Percentiles rank a stretch among this genome's conserved stretches.
Evolutionary conservation across 352 stramenopile genomes (phyloP).

Genomic region (Phytophthora chlamydospora): DNA sequence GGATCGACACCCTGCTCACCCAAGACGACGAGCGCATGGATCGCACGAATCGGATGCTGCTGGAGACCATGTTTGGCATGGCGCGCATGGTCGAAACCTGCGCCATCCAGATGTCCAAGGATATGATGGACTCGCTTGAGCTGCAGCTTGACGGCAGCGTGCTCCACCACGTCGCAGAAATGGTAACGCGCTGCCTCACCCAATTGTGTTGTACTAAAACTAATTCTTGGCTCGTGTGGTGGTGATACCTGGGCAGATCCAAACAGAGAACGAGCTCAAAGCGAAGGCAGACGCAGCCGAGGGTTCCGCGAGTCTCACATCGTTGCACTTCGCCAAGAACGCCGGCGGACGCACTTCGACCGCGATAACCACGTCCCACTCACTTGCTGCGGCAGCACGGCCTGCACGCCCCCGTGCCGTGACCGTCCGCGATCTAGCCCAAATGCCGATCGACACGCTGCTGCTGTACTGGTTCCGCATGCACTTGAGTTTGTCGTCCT

Average conservation of each 20-base stretch:
- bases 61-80: slow-evolving; percentile 87
- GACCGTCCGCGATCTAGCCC: slow-evolving; percentile 63
- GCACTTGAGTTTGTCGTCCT: slow-evolving; percentile 68
- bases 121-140: slow-evolving; percentile 83
- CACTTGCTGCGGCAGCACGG: slow-evolving; percentile 15
- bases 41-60: slow-evolving; percentile 75
- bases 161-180: slow-evolving; percentile 63
- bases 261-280: slow-evolving; percentile 68
- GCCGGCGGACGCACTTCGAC: slow-evolving; percentile 21
- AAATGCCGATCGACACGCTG: slow-evolving; percentile 78
- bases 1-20: slow-evolving; percentile 56
- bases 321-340: slow-evolving; percentile 29
- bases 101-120: slow-evolving; percentile 85
- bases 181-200: slow-evolving; percentile 35
- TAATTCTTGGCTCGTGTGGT: slow-evolving; percentile 1
- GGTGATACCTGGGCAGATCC: slow-evolving; percentile 30
- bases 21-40: slow-evolving; percentile 67
- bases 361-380: slow-evolving; percentile 27
- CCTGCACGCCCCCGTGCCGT: slow-evolving; percentile 33
- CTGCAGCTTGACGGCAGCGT: slow-evolving; percentile 73
- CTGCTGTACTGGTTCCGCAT: slow-evolving; percentile 81
- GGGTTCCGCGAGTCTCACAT: slow-evolving; percentile 9
- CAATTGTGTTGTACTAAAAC: neutral
- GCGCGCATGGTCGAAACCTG: slow-evolving; percentile 84
- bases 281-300: slow-evolving; percentile 42